Evolutionary conservation across 169 alveolate genomes (phyloP).

Genomic region (Plasmodium ovale): DNA sequence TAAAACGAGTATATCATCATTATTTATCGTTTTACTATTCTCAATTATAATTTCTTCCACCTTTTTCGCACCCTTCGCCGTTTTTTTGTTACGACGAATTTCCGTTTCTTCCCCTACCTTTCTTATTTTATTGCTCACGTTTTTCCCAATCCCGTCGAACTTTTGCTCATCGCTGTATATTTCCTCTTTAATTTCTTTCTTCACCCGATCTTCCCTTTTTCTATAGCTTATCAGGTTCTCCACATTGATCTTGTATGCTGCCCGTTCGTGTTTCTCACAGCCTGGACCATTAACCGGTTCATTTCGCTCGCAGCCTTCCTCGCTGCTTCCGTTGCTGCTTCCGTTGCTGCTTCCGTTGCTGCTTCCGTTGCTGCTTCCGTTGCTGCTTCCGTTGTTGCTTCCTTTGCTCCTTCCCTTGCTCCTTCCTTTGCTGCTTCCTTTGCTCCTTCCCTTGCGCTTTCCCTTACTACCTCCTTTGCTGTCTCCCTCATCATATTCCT

Average conservation of each 20-base stretch:
- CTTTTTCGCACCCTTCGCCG: not conserved
- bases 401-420: not conserved
- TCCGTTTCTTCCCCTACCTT: not conserved
- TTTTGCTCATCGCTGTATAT: slow-evolving; percentile 38
- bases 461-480: not conserved
- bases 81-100: not conserved
- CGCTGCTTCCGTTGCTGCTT: not conserved
- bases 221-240: slow-evolving; percentile 30
- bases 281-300: not conserved
- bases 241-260: slow-evolving; percentile 28
- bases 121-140: slow-evolving; percentile 23
- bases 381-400: not conserved
- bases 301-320: not conserved
- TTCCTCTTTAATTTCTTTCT: slow-evolving; percentile 44
- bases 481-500: slow-evolving; percentile 7
- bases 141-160: slow-evolving; percentile 14
- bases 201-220: slow-evolving; percentile 30
- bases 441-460: not conserved
- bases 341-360: not conserved
- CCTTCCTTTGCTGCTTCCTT: not conserved
- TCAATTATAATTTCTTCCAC: slow-evolving; percentile 60
- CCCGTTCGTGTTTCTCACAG: not conserved
- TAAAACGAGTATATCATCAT: slow-evolving; percentile 67
- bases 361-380: not conserved
- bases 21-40: slow-evolving; percentile 70